Base-by-base conservation (phyloP, 2,329 filamentous ascomycete genomes). In the Neofusicoccum ribis region DNA sequence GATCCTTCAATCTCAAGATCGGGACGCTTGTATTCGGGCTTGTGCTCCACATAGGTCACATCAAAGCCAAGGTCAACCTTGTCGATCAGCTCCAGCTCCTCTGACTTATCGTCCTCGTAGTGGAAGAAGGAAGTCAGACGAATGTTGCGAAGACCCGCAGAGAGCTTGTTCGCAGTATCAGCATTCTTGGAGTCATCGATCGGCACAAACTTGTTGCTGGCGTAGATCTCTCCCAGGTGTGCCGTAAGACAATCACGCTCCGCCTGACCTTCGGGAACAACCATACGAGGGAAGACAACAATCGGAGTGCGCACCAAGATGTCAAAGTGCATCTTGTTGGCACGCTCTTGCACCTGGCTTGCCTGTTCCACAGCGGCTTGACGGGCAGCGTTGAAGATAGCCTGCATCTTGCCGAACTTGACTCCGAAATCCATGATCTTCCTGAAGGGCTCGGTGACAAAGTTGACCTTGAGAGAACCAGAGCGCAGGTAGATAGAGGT, bases 331-430 rank as follows among this genome's bases (percentile, higher is more conserved):
- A 98, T 91, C 68, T 92, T 92, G 72, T 89, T 92, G 0, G 91
- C 91, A 73, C 89, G 93, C 73, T 98, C 90, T 73, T 98, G 95
- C 5, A 99, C 87, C 73, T 97, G 93, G 66, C 87, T 96, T 9
- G 95, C 96, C 76, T 97, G 93, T 67, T 91, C 94, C 44, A 95
- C 92, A 2, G 96, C 95, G 44, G 94, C 96, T 78, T 97, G 92
- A 39, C 96, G 88, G 12, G 96, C 95, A 47, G 95, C 94, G 74
- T 99, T 99, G 82, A 97, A 99, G 62, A 99, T 91, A 23, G 95
- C 94, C 78, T 99, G 95, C 95, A 99, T 99, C 79, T 96, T 97
- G 67, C 96, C 95, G 76, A 99, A 99, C 73, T 99, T 99, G 76
- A 99, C 93, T 49, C 96, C 83, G 77, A 99, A 99, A 70, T 96